Conservation (phyloP, 2,329 filamentous ascomycete genomes). For the Didymella sp. region DNA sequence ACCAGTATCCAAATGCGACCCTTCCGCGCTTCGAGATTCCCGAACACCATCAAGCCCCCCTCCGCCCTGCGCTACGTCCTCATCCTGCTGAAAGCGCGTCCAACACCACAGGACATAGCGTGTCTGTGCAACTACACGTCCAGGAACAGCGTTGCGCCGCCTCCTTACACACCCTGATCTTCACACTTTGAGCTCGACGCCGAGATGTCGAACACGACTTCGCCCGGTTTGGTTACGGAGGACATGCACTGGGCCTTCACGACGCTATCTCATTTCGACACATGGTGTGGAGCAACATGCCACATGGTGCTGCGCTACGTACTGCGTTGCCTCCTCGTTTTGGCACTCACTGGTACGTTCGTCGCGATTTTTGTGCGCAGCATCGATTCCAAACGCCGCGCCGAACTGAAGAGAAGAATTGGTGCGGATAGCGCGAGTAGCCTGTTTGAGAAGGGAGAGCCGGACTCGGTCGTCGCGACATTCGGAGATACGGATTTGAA, state of each 20-base stretch:
- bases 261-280: neutral
- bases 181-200: neutral
- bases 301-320: slow-evolving; percentile 5
- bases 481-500: neutral
- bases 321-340: neutral
- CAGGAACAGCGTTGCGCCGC: neutral
- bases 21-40: neutral
- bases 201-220: neutral
- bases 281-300: slow-evolving; percentile 3
- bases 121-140: slow-evolving; percentile 9
- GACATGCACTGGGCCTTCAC: neutral
- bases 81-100: slow-evolving; percentile 40
- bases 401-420: neutral
- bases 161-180: slow-evolving; percentile 9
- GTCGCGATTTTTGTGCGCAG: neutral
- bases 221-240: neutral
- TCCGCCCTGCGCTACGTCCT: slow-evolving; percentile 38
- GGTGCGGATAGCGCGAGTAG: neutral
- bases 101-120: slow-evolving; percentile 19
- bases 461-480: neutral
- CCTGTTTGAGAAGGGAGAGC: neutral
- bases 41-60: slow-evolving; percentile 25
- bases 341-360: slow-evolving; percentile 1
- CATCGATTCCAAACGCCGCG: neutral
- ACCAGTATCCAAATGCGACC: neutral